A percentile compares a stretch with the other conserved stretches of the same genome.
phyloP scores from a whole-genome alignment of 2,329 filamentous ascomycete genomes.

The Xylariaceae sp. region DNA sequence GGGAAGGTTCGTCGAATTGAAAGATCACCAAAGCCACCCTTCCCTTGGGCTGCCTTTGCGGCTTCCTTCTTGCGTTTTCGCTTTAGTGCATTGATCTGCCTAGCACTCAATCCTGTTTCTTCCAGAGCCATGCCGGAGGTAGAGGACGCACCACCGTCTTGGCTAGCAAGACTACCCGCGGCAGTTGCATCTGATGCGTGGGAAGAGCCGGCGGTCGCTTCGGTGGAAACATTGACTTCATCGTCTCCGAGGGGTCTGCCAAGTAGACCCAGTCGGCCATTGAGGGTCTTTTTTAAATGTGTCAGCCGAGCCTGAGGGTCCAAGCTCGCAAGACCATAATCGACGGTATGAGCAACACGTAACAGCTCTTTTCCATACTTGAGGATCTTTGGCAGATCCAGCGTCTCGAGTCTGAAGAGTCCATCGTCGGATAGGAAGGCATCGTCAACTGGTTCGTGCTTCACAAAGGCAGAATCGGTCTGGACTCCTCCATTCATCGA shows the following conservation, averaged over 20 bases:
- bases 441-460: slow-evolving; percentile 58
- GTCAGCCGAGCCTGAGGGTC: slow-evolving; percentile 75
- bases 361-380: slow-evolving; percentile 79
- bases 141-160: slow-evolving; percentile 32
- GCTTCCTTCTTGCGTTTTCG: slow-evolving; percentile 88
- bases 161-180: slow-evolving; percentile 32
- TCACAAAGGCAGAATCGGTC: slow-evolving; percentile 43
- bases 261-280: slow-evolving; percentile 73
- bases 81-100: slow-evolving; percentile 91
- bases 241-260: slow-evolving; percentile 84
- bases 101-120: slow-evolving; percentile 74
- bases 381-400: slow-evolving; percentile 76
- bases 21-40: slow-evolving; percentile 84
- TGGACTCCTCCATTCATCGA: slow-evolving; percentile 41
- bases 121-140: slow-evolving; percentile 45
- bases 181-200: slow-evolving; percentile 40
- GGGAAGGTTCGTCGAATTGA: slow-evolving; percentile 60
- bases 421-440: slow-evolving; percentile 48
- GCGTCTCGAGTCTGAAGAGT: slow-evolving; percentile 63
- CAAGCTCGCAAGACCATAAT: slow-evolving; percentile 75
- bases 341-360: slow-evolving; percentile 71
- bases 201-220: slow-evolving; percentile 46
- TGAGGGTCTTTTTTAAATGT: slow-evolving; percentile 85
- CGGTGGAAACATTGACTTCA: slow-evolving; percentile 60
- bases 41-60: slow-evolving; percentile 78